These are phyloP conservation scores for Talaromyces wortmannii DNA, from an alignment of 495 filamentous ascomycete species.

Conservation along the genomic window DNA sequence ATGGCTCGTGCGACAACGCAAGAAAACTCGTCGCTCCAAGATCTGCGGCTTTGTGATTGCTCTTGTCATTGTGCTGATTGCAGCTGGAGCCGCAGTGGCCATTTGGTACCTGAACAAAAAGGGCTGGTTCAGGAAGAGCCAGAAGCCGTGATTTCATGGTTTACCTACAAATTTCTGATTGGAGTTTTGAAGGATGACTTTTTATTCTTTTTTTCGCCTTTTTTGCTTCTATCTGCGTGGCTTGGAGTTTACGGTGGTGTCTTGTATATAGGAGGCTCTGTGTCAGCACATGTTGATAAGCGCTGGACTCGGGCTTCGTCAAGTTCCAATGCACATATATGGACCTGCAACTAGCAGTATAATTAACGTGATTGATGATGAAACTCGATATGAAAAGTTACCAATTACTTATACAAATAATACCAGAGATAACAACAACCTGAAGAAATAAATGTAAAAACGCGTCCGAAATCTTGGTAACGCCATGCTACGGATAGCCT, in stretches of 20 bases:
- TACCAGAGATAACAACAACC: too few species aligned
- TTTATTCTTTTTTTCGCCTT: neutral
- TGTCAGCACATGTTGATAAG: neutral
- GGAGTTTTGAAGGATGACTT: neutral
- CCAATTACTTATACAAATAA: too few species aligned
- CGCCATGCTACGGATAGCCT: too few species aligned
- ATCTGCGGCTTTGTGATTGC: slow-evolving; percentile 27
- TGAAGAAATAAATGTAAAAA: too few species aligned
- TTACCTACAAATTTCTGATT: neutral
- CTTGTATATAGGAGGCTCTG: neutral
- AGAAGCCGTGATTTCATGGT: neutral
- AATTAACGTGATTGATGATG: neutral
- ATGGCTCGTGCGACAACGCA: slow-evolving; percentile 28
- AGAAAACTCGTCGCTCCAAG: slow-evolving; percentile 23
- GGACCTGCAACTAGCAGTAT: neutral
- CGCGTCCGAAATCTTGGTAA: too few species aligned
- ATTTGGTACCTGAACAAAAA: slow-evolving; percentile 34
- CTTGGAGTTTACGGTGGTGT: neutral
- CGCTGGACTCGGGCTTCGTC: neutral
- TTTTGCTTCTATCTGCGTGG: neutral
- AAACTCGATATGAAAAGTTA: too few species aligned
- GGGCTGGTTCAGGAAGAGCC: slow-evolving; percentile 23
- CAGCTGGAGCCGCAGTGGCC: slow-evolving; percentile 18
- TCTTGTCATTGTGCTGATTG: slow-evolving; percentile 17
- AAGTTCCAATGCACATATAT: neutral